A percentile compares a stretch with the other conserved stretches of the same genome.
Conservation (phyloP, 2,329 filamentous ascomycete species). For the Cladosporium sp. region DNA sequence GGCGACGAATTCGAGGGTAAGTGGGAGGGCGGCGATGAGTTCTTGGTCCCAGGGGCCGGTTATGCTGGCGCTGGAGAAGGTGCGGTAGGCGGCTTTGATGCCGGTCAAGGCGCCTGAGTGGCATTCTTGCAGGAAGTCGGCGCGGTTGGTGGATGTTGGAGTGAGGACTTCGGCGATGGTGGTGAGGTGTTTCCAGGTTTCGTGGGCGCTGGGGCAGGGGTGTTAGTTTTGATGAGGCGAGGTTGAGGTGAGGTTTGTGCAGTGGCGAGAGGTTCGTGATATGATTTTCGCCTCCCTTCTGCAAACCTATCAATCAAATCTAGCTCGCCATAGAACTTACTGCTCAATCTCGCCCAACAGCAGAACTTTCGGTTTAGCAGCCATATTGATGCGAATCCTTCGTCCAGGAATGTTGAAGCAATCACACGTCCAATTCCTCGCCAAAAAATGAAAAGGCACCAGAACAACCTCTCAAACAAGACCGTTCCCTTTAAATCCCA, state of each 20-base stretch:
- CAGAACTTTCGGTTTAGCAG: constrained; percentile 55
- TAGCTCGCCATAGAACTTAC: constrained; percentile 33
- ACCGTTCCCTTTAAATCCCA: no score
- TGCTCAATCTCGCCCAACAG: constrained; percentile 60
- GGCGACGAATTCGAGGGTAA: constrained; percentile 36
- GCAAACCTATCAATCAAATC: neutral
- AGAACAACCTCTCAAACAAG: neutral
- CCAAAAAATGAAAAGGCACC: no score
- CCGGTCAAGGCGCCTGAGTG: constrained; percentile 61
- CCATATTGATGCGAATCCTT: no score
- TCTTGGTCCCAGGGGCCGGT: constrained; percentile 69
- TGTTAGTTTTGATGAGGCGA: constrained; percentile 43
- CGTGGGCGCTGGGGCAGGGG: constrained; percentile 51
- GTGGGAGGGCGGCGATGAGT: constrained; percentile 51
- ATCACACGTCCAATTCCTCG: no score
- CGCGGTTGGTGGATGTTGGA: constrained; percentile 57
- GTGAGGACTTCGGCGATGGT: constrained; percentile 60
- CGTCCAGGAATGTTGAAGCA: no score
- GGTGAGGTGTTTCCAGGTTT: constrained; percentile 58
- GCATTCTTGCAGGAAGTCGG: constrained; percentile 66
- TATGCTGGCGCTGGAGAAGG: constrained; percentile 58
- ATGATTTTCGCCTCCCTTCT: no score
- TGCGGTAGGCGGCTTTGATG: constrained; percentile 63
- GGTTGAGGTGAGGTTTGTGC: neutral
- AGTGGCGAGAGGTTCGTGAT: neutral